Percentiles rank a stretch among this genome's conserved stretches.
These are phyloP conservation scores for Phytopythium helicoides DNA, from an alignment of 352 stramenopile species.

Conservation along the genomic window DNA sequence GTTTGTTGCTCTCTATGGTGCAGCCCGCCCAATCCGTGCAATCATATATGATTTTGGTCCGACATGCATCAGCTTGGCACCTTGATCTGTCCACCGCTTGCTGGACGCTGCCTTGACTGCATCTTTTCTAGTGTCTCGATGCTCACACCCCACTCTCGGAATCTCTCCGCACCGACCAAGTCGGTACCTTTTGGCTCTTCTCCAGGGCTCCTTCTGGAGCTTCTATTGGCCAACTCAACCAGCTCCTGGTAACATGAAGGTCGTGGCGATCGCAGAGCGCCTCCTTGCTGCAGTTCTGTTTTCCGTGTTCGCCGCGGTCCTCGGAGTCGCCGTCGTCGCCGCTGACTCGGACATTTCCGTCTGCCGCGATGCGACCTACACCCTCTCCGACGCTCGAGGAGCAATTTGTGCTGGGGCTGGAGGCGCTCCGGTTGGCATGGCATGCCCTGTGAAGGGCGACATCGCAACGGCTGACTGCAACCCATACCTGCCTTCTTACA, in stretches of 20 bases:
- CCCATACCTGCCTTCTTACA: slow-evolving; percentile 40
- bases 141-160: no score
- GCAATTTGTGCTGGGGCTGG: slow-evolving; percentile 27
- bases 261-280: slow-evolving; percentile 8
- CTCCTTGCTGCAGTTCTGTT: slow-evolving; percentile 7
- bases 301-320: slow-evolving; percentile 15
- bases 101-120: no score
- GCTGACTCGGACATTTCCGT: slow-evolving; percentile 35
- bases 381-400: slow-evolving; percentile 17
- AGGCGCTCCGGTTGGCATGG: slow-evolving; percentile 17
- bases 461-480: slow-evolving; percentile 29
- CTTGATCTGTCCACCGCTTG: no score
- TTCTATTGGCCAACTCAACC: no score
- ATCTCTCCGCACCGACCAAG: no score
- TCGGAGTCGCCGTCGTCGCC: slow-evolving; percentile 19
- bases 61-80: no score
- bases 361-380: slow-evolving; percentile 40
- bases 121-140: no score
- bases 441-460: slow-evolving; percentile 30
- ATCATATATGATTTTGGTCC: no score
- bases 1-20: no score
- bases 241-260: slow-evolving; percentile 10
- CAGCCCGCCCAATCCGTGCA: no score
- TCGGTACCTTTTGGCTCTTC: no score
- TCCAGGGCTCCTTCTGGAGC: no score